Base-by-base conservation (phyloP, 2,329 filamentous ascomycete species). In the Aspergillus sp. region DNA sequence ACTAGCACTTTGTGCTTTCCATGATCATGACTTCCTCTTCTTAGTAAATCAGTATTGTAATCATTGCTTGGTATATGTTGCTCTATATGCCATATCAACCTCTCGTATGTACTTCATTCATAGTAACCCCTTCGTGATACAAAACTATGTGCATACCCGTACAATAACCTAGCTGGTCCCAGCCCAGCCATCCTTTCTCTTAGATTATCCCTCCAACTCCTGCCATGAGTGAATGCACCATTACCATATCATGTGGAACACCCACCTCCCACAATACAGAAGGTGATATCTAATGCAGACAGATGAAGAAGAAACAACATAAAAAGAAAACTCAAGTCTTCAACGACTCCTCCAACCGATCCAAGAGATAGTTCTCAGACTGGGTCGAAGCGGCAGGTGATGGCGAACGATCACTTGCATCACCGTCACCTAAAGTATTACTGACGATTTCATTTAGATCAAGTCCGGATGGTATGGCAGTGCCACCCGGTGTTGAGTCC, bases 341-440 rank as follows among this genome's bases (percentile, higher is more conserved):
- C 25, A 71, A 51, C 1, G 69, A 69, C 50, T 70, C 68, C 57
- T 71, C 69, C 41, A 71, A 47, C 17, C 62, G 62, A 59, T 71
- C 68, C 17, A 71, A 53, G 38, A 71, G 68, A 11, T 55, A 64
- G 52, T 70, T 70, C 53, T 63, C 66, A 0, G 68, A 69, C 19
- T 58, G 59, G 1, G 56, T 56, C 5, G 68, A 66, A 17, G 67
- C 59, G 1, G 53, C 63, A 5, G 67, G 65, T 3, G 66, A 70
- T 5, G 64, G 57, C 2, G 67, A 64, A 8, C 61, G 61, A n/a
- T 51, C 27, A 23, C 19, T 44, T 41, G 42, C 23, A 30, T 44
- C 21, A 38, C 13, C 32, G 5, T 36, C 11, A 36, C 27, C 8
- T 2, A 36, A 36, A 36, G 11, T 15, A 13, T 2, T 15, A 13